These are phyloP conservation scores for Postia placenta DNA, from an alignment of 768 basidiomycete species.

Conservation along the genomic window DNA sequence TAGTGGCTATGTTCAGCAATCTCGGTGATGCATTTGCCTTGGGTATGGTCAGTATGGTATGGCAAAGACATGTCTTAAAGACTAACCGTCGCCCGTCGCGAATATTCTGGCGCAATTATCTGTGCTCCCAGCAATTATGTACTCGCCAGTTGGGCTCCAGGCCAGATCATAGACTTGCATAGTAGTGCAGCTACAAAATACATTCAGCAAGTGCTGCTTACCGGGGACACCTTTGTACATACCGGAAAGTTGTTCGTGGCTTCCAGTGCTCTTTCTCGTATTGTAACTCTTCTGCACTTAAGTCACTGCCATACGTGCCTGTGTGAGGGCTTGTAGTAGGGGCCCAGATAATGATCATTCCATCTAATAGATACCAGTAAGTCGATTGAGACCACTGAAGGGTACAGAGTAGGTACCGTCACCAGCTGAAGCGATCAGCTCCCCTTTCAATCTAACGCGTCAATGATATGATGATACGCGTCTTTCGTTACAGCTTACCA, in stretches of 20 bases:
- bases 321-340: constrained; percentile 68
- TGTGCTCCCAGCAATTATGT: constrained; percentile 92
- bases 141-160: constrained; percentile 95
- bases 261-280: constrained; percentile 97
- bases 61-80: constrained; percentile 8
- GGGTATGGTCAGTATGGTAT: no score
- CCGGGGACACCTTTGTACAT: constrained; percentile 13
- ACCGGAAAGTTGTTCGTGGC: constrained; percentile 80
- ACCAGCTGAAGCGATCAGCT: constrained; percentile 91
- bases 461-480: constrained; percentile 1
- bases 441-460: constrained; percentile 43
- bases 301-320: constrained; percentile 77
- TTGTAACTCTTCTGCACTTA: constrained; percentile 69
- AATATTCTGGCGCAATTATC: constrained; percentile 92
- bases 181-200: constrained; percentile 65
- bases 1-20: constrained; percentile 94
- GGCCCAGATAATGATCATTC: constrained; percentile 96
- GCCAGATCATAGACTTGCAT: constrained; percentile 98
- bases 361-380: constrained; percentile 52
- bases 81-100: constrained; percentile 60
- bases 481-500: constrained; percentile 41
- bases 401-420: constrained; percentile 63
- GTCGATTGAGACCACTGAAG: constrained; percentile 6
- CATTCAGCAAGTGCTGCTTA: background rate
- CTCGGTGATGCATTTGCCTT: constrained; percentile 86